A percentile compares a stretch with the other conserved stretches of the same genome.
Evolutionary conservation across 306 rosid genomes (phyloP).

Genomic region (Dryas drummondii): DNA sequence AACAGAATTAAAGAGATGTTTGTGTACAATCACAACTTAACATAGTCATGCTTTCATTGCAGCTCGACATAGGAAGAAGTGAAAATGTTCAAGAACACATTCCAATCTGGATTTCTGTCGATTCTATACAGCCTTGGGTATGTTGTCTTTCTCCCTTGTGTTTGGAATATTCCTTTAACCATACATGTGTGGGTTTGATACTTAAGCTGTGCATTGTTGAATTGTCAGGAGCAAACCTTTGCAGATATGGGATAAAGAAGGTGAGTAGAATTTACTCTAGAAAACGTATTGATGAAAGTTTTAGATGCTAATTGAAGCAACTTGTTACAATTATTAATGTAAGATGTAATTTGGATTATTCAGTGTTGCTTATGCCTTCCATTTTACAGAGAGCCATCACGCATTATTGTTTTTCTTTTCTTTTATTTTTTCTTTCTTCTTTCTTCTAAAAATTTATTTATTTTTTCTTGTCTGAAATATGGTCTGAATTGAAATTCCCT

Average conservation of each 20-base stretch:
- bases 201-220: conserved; percentile 24
- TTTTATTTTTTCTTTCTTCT: background rate
- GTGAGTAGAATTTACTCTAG: conserved; percentile 33
- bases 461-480: background rate
- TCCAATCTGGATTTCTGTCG: conserved; percentile 95
- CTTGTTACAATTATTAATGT: background rate
- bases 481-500: background rate
- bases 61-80: conserved; percentile 14
- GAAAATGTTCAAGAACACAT: conserved; percentile 59
- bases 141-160: conserved; percentile 9
- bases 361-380: background rate
- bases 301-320: background rate
- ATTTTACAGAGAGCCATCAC: background rate
- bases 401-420: too few species aligned
- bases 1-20: too few species aligned
- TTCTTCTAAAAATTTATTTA: too few species aligned
- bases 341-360: background rate
- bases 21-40: background rate
- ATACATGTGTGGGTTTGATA: background rate
- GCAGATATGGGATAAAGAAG: conserved; percentile 99
- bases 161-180: background rate
- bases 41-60: conserved; percentile 9
- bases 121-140: conserved; percentile 96
- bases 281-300: background rate
- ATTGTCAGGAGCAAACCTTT: conserved; percentile 83